Base-by-base conservation (phyloP, 2,329 filamentous ascomycete species). In the Venturia carpophila region DNA sequence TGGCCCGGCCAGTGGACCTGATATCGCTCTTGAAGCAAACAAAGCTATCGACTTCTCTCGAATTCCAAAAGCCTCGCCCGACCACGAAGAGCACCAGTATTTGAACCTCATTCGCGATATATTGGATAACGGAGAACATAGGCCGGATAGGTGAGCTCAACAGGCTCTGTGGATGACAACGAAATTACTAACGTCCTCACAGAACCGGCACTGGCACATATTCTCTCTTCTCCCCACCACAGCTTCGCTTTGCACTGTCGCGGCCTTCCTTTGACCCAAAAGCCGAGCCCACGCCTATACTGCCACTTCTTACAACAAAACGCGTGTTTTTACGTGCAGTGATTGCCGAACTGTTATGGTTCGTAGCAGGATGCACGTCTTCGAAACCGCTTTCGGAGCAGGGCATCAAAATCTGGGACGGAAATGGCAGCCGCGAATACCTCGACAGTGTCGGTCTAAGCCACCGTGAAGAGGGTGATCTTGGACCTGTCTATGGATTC, bases 341-440 rank as follows among this genome's bases (percentile, higher is more conserved):
- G 62, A 82, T 97, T 68, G 90, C 87, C 69, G 94, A 99, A 77
- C 87, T 99, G 0, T 87, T 99, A 67, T 99, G 94, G 94, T 99
- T 99, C 78, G 83, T 99, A 70, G 84, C 86, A 56, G 94, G 91
- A 72, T 85, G 81, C 71, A 99, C 94, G 2, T 91, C 90, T 0
- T 92, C 91, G 1, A 78, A 85, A 4, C 80, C 91, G 0, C 86
- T 99, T 3, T 87, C 85, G 67, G 86, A 87, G 15, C 86, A 87
- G 1, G 91, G 92, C 39, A 87, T 99, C 72, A 95, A 95, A 77
- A 99, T 99, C 75, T 99, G 94, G 94, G 94, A 99, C 74, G 93
- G 92, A 71, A 99, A 99, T 74, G 94, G 93, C 55, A 92, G 88
- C 60, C 90, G 94, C 71, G 89, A 87, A 72, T 97, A 89, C 75